Evolutionary conservation across 805 yeast genomes (phyloP), one percentile per base, ranked within the genome.

Genomic region (Saturnispora serradocipensis): DNA sequence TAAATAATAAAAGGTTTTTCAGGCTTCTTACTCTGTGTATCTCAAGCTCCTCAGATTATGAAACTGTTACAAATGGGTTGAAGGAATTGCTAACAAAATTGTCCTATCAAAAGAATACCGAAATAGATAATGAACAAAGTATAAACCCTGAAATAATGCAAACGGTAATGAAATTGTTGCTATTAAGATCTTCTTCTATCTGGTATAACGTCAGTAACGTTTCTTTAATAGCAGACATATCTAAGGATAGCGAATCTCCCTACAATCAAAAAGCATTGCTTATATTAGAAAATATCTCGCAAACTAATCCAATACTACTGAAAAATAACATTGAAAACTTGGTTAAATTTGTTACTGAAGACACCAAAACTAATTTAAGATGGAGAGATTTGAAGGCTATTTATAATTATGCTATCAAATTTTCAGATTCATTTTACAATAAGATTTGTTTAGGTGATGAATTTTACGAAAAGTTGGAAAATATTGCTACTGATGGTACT

Each of bases 131-230:
- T n/a, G 55, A 51, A 32, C 53, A 67, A 1, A 58, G 61, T 11
- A 69, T 78, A 11, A 65, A 77, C 3, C 67, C 80, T 0, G 68
- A 71, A 35, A 80, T 78, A 46, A 71, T 84, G 70, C 70, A 74
- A 3, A 67, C 72, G 1, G 76, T 78, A 15, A 68, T 87, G 53
- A 77, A 80, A 57, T 65, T 84, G 2, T 60, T 88, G 25, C 59
- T 86, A 35, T 82, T 79, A 57, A 72, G 96, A 56, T 65, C 84
- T 0, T 75, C 90, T 0, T 72, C 77, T 32, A 65, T 84, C 3
- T 61, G 83, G 22, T 84, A 76, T 65, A 89, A 88, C 67, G 75
- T 77, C 58, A 77, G 87, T 20, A 85, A 80, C 59, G 71, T 88
- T 18, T 65, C 76, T 0, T 71, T 77, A 16, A 66, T 86, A 4